phyloP scores from a whole-genome alignment of 176 grass and related monocot genomes.

The Juncus inflexus region DNA sequence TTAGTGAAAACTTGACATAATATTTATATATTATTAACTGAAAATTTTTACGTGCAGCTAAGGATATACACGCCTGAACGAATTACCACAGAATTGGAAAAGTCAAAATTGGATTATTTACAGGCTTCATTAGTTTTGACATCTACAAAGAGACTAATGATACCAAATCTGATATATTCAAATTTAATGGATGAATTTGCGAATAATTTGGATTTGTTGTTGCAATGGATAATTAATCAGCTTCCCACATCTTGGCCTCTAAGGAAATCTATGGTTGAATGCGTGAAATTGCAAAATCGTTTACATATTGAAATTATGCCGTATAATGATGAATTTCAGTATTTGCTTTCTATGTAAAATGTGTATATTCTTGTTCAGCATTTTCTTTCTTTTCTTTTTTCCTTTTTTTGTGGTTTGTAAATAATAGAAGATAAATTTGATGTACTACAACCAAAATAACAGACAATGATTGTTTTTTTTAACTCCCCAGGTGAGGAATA shows the following conservation, averaged over 20 bases:
- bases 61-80: conserved; percentile 68
- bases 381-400: conserved; percentile 14
- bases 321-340: conserved; percentile 68
- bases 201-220: conserved; percentile 48
- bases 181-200: conserved; percentile 63
- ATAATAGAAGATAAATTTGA: not conserved
- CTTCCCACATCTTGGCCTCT: conserved; percentile 88
- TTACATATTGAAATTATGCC: conserved; percentile 42
- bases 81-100: conserved; percentile 53
- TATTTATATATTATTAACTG: too few relatives aligned
- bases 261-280: conserved; percentile 85
- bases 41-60: conserved; percentile 35
- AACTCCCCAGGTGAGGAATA: too few relatives aligned
- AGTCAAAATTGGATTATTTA: conserved; percentile 80
- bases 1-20: too few relatives aligned
- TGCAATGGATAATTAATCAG: conserved; percentile 72
- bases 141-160: conserved; percentile 48
- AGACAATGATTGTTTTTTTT: too few relatives aligned
- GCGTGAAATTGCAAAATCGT: conserved; percentile 36
- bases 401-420: not conserved
- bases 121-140: conserved; percentile 84
- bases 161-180: conserved; percentile 55
- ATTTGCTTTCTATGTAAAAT: conserved; percentile 58
- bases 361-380: conserved; percentile 3
- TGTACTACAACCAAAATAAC: too few relatives aligned